phyloP scores from a whole-genome alignment of 805 yeast species.

The Sugiyamaella smithiae region DNA sequence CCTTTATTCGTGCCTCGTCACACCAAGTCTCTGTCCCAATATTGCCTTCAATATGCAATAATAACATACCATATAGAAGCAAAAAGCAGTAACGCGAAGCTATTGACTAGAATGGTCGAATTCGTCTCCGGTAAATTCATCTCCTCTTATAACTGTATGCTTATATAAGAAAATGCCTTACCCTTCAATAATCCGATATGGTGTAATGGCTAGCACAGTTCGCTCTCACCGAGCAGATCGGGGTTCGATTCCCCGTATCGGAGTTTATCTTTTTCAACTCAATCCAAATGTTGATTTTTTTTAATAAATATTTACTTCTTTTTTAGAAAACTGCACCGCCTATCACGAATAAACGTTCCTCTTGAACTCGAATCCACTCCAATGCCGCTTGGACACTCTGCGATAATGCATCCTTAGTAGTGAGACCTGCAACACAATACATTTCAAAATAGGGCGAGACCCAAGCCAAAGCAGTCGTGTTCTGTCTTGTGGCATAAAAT shows the following conservation, averaged over 20 bases:
- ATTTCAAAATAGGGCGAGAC: conserved; percentile 59
- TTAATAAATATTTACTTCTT: too few species aligned
- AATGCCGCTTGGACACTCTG: conserved; percentile 62
- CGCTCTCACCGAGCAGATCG: conserved; percentile 65
- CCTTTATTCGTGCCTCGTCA: too few species aligned
- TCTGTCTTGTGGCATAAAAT: conserved; percentile 26
- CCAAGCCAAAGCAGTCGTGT: conserved; percentile 49
- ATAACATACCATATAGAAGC: too few species aligned
- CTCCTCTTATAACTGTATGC: too few species aligned
- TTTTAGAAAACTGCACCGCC: conserved; percentile 71
- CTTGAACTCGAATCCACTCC: conserved; percentile 72
- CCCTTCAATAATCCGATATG: conserved; percentile 51
- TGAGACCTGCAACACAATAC: conserved; percentile 59
- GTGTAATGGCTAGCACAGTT: conserved; percentile 63
- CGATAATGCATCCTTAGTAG: conserved; percentile 55
- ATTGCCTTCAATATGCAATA: too few species aligned
- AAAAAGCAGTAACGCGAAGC: too few species aligned
- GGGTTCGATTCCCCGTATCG: conserved; percentile 81
- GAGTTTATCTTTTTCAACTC: conserved; percentile 35
- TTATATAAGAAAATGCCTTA: too few species aligned
- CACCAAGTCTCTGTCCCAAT: too few species aligned
- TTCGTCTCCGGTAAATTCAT: too few species aligned
- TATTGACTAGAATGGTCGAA: too few species aligned
- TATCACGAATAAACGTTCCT: conserved; percentile 65
- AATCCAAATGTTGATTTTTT: too few species aligned